Conservation (phyloP, 208 protist species). For the Porcisia hertigi region DNA sequence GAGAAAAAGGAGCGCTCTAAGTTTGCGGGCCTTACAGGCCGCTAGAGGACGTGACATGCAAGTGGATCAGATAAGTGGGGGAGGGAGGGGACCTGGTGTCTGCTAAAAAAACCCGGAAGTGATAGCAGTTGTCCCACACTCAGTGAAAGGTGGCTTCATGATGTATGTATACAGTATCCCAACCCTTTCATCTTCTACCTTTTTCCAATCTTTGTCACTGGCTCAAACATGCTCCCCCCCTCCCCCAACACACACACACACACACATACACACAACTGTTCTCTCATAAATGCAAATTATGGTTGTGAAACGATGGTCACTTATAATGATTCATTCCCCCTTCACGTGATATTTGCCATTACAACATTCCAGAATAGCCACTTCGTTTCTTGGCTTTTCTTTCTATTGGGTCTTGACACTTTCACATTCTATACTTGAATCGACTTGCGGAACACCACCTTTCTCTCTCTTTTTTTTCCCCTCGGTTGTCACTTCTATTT, state of each 20-base stretch:
- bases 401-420: neutral
- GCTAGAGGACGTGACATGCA: neutral
- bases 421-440: neutral
- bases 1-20: neutral
- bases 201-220: slow-evolving; percentile 1
- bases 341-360: neutral
- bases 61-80: neutral
- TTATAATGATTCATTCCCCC: neutral
- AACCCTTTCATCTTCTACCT: slow-evolving; percentile 6
- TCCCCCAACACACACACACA: neutral
- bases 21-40: neutral
- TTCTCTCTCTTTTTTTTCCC: neutral
- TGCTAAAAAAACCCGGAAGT: too few species aligned
- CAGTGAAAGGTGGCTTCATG: neutral
- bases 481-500: neutral
- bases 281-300: neutral
- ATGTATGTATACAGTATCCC: neutral
- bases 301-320: neutral
- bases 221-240: neutral
- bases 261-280: neutral
- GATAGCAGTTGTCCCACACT: neutral
- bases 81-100: neutral
- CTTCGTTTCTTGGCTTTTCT: slow-evolving; percentile 1
- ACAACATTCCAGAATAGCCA: neutral
- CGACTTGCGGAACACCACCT: neutral